Evolutionary conservation across 352 stramenopile genomes (phyloP).

Genomic region (Globisporangium paroecandrum): DNA sequence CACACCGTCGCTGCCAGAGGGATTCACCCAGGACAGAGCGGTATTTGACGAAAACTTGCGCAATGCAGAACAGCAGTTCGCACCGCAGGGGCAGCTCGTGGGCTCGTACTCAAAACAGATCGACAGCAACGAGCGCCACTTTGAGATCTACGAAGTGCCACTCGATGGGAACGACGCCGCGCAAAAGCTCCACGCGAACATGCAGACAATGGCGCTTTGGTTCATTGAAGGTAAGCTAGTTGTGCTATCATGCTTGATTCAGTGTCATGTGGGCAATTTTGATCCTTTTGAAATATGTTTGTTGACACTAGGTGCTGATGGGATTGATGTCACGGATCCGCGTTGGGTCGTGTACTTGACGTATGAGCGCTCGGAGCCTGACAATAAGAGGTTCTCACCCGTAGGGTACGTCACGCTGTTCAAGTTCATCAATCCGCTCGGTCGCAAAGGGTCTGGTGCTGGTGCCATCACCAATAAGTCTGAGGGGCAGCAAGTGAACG

Average conservation of each 20-base stretch:
- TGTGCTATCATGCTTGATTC: background rate
- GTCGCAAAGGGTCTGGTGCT: constrained; percentile 33
- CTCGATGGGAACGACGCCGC: constrained; percentile 52
- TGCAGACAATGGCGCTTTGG: constrained; percentile 76
- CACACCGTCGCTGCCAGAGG: constrained; percentile 35
- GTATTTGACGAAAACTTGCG: constrained; percentile 30
- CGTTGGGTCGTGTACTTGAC: constrained; percentile 79
- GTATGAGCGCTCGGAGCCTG: constrained; percentile 42
- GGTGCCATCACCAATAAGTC: constrained; percentile 4
- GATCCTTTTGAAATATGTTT: constrained; percentile 4
- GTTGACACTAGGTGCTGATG: constrained; percentile 45
- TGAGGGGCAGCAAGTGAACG: constrained; percentile 30
- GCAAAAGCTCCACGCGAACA: constrained; percentile 54
- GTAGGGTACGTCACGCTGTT: constrained; percentile 81
- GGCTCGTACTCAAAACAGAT: constrained; percentile 32
- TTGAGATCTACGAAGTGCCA: constrained; percentile 69
- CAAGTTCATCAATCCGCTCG: constrained; percentile 76
- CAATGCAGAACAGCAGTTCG: constrained; percentile 25
- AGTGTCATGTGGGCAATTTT: background rate
- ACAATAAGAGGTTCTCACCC: constrained; percentile 25
- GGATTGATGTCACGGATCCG: constrained; percentile 66
- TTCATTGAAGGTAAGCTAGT: constrained; percentile 70
- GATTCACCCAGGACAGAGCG: constrained; percentile 41
- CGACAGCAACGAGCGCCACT: constrained; percentile 25
- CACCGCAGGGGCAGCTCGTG: constrained; percentile 38